Evolutionary conservation across 352 stramenopile genomes (phyloP).

Genomic region (Thraustochytrium striatum): DNA sequence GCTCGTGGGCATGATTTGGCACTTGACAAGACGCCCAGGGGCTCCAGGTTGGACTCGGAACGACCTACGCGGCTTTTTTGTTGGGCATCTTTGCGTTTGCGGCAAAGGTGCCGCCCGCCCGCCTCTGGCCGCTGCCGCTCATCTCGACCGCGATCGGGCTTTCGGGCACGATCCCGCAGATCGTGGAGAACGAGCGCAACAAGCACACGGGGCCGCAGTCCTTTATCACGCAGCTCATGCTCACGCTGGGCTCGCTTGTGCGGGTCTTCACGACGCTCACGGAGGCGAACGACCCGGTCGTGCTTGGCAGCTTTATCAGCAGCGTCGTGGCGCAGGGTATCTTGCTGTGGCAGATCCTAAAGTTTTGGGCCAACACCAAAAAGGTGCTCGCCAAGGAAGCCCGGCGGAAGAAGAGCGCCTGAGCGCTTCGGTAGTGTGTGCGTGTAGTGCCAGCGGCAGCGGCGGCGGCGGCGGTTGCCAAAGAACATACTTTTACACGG

Average conservation of each 20-base stretch:
- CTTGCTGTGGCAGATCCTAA: slow-evolving; percentile 9
- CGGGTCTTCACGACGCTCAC: slow-evolving; percentile 38
- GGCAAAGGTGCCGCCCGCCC: neutral
- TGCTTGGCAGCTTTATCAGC: slow-evolving; percentile 10
- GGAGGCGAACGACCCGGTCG: slow-evolving; percentile 37
- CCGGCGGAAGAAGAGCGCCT: too few relatives aligned
- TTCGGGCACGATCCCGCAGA: slow-evolving; percentile 14
- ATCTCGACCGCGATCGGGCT: slow-evolving; percentile 23
- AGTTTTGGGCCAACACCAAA: slow-evolving; percentile 36
- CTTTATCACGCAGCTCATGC: slow-evolving; percentile 40
- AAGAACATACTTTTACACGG: too few relatives aligned
- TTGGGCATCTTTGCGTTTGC: neutral
- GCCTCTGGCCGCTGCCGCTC: slow-evolving; percentile 8
- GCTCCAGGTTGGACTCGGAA: neutral
- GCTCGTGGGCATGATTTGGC: slow-evolving; percentile 27
- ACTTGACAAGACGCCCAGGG: neutral
- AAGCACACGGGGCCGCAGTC: slow-evolving; percentile 31
- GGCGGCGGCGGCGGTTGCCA: too few relatives aligned
- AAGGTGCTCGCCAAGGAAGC: slow-evolving; percentile 18
- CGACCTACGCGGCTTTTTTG: neutral
- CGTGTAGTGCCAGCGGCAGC: too few relatives aligned
- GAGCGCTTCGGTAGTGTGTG: too few relatives aligned
- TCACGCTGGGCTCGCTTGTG: neutral
- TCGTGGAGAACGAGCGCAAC: slow-evolving; percentile 28
- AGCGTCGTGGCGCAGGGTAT: slow-evolving; percentile 4